phyloP scores from a whole-genome alignment of 2,329 filamentous ascomycete genomes.

The Aspergillus pseudonomiae region DNA sequence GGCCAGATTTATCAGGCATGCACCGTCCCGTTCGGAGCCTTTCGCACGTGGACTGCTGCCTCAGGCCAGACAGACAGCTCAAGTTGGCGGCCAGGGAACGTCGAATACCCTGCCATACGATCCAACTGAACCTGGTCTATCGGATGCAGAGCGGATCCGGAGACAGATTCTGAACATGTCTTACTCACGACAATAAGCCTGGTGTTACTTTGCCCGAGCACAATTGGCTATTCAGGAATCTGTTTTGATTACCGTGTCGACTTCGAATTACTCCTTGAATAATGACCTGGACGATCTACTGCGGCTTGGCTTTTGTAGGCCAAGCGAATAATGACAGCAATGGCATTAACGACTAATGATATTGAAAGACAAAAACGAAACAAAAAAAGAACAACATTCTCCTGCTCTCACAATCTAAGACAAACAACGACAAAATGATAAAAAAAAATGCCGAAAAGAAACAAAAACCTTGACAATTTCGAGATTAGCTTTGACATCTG shows the following conservation, averaged over 20 bases:
- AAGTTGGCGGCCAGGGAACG: slow-evolving; percentile 18
- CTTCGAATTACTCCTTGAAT: slow-evolving; percentile 27
- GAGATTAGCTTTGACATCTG: background rate
- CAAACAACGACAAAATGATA: slow-evolving; percentile 3
- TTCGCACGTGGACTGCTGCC: slow-evolving; percentile 37
- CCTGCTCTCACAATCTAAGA: slow-evolving; percentile 3
- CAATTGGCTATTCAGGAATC: background rate
- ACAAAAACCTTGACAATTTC: background rate
- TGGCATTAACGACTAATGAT: slow-evolving; percentile 32
- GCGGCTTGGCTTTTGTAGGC: slow-evolving; percentile 17
- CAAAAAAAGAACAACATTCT: slow-evolving; percentile 11
- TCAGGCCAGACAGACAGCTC: slow-evolving; percentile 19
- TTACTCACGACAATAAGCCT: slow-evolving; percentile 31
- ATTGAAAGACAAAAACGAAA: slow-evolving; percentile 5
- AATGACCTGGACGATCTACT: slow-evolving; percentile 34
- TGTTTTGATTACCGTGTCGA: slow-evolving; percentile 27
- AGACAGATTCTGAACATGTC: slow-evolving; percentile 43
- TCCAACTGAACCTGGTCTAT: slow-evolving; percentile 38
- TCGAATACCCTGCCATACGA: slow-evolving; percentile 31
- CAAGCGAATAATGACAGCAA: slow-evolving; percentile 35
- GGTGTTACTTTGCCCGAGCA: background rate
- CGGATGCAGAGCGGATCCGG: slow-evolving; percentile 44
- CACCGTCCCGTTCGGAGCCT: slow-evolving; percentile 48
- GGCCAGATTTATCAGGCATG: slow-evolving; percentile 40
- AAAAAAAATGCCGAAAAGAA: background rate